A percentile compares a stretch with the other conserved stretches of the same genome.
phyloP scores from a whole-genome alignment of 108 stramenopile genomes.

The Nitzschia sp. region DNA sequence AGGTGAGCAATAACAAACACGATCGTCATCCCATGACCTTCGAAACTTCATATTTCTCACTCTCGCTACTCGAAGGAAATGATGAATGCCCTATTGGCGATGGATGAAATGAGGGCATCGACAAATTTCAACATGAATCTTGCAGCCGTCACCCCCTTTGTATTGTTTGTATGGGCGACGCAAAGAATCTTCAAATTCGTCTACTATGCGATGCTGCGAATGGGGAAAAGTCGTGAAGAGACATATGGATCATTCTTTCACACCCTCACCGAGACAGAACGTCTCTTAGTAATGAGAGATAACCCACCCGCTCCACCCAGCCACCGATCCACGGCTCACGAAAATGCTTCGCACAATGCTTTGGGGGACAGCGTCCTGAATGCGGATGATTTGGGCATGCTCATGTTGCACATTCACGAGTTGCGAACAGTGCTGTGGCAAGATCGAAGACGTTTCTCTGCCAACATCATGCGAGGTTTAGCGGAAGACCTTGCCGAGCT shows the following conservation, averaged over 20 bases:
- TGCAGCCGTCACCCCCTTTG: conserved; percentile 85
- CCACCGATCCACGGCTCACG: not conserved
- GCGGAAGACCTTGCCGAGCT: conserved; percentile 86
- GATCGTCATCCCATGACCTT: not conserved
- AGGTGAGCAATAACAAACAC: conserved; percentile 66
- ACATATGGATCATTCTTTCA: conserved; percentile 72
- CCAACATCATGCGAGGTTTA: conserved; percentile 60
- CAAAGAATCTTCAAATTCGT: conserved; percentile 52
- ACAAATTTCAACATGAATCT: conserved; percentile 90
- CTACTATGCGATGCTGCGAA: conserved; percentile 67
- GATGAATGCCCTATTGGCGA: conserved; percentile 83
- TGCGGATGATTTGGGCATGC: conserved; percentile 86
- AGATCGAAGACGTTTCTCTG: conserved; percentile 65
- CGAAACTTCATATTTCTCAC: not conserved
- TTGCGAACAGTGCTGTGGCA: conserved; percentile 78
- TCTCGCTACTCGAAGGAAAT: conserved; percentile 57
- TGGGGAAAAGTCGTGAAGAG: conserved; percentile 75
- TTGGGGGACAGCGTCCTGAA: conserved; percentile 31
- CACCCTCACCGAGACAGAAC: conserved; percentile 81
- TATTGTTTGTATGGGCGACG: conserved; percentile 55
- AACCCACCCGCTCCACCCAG: conserved; percentile 65
- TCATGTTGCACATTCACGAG: conserved; percentile 88
- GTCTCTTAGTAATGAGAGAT: conserved; percentile 84
- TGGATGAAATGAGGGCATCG: conserved; percentile 83
- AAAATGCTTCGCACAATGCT: not conserved